Conservation (phyloP, 192 early-diverging fungal species). For the Rhizophagus clarus region DNA sequence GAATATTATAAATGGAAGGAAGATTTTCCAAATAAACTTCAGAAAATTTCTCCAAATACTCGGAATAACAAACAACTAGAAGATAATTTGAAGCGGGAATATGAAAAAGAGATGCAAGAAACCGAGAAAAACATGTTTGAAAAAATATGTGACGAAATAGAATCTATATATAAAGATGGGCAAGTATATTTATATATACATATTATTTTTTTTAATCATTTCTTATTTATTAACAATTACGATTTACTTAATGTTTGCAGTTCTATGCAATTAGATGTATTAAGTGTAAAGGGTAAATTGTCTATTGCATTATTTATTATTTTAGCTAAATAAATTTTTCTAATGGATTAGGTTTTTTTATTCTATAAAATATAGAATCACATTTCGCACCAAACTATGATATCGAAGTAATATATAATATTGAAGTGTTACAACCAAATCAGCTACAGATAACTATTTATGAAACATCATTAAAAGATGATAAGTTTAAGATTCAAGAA, state of each 20-base stretch:
- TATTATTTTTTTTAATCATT: too few species aligned
- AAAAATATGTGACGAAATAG: neutral
- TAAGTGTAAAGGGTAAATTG: neutral
- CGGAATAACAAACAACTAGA: neutral
- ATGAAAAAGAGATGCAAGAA: neutral
- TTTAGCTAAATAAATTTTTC: too few species aligned
- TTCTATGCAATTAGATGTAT: neutral
- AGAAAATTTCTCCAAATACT: neutral
- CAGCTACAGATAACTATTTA: neutral
- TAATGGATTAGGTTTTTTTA: too few species aligned
- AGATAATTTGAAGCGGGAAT: neutral
- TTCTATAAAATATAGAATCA: too few species aligned
- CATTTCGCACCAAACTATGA: too few species aligned
- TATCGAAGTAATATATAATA: neutral
- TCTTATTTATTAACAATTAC: neutral
- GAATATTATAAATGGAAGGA: neutral
- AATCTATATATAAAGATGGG: neutral
- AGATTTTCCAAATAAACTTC: neutral
- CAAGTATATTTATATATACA: neutral
- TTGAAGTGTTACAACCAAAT: neutral
- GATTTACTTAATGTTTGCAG: neutral
- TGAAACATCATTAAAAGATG: neutral
- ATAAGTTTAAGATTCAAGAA: neutral
- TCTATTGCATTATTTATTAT: too few species aligned
- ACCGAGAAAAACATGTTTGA: neutral